These are phyloP conservation scores for Russula vinacea DNA, from an alignment of 768 basidiomycete genomes.

Conservation along the genomic window DNA sequence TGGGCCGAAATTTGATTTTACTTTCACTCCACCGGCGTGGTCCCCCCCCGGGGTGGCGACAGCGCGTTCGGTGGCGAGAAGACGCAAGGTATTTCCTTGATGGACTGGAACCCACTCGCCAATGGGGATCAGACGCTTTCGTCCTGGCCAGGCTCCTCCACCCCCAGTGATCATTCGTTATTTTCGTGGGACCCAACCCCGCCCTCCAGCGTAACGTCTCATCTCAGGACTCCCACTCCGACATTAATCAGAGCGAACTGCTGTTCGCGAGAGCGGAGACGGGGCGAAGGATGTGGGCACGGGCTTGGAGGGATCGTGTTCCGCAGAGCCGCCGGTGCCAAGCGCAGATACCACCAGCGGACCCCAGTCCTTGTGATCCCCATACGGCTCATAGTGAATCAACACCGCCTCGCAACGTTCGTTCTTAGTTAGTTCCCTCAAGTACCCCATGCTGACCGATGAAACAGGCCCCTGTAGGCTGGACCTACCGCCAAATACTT, in stretches of 20 bases:
- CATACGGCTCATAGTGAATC: background rate
- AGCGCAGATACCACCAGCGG: background rate
- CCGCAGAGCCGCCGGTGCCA: background rate
- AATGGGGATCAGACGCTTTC: background rate
- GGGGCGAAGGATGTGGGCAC: background rate
- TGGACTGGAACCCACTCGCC: no score
- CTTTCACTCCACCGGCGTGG: background rate
- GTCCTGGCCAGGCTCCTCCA: background rate
- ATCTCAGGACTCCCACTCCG: background rate
- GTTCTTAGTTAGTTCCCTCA: background rate
- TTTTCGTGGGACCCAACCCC: background rate
- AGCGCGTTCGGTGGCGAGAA: background rate
- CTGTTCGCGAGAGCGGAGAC: background rate
- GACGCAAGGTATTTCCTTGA: background rate
- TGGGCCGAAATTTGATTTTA: background rate
- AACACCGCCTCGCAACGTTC: background rate
- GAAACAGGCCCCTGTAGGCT: slow-evolving; percentile 8
- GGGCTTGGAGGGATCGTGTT: background rate
- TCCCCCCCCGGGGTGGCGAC: background rate
- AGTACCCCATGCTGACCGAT: background rate
- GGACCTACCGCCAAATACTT: slow-evolving; percentile 16
- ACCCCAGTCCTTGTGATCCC: background rate
- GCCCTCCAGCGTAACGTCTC: background rate
- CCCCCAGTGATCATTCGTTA: background rate
- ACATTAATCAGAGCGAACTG: no score